Percentiles rank a stretch among this genome's conserved stretches.
These are phyloP conservation scores for Neurospora sp. DNA, from an alignment of 495 filamentous ascomycete genomes.

Conservation along the genomic window DNA sequence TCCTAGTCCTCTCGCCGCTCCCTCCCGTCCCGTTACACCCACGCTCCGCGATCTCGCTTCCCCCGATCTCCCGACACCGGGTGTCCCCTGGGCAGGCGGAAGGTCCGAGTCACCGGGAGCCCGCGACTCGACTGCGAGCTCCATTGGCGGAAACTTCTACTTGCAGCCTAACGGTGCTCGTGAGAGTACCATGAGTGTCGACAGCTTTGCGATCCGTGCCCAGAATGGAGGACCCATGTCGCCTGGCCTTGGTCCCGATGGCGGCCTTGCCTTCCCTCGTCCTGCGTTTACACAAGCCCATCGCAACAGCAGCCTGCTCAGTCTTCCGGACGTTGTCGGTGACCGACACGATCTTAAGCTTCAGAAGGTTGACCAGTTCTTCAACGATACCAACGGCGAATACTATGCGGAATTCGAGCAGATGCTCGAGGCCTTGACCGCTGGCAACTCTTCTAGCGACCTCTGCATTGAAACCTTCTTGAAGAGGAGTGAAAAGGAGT, in stretches of 20 bases:
- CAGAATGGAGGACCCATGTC: conserved; percentile 30
- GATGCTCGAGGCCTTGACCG: conserved; percentile 41
- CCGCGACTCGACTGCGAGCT: conserved; percentile 17
- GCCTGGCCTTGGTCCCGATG: conserved; percentile 17
- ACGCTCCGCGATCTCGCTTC: conserved; percentile 7
- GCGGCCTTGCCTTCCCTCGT: conserved; percentile 18
- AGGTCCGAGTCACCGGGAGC: conserved; percentile 11
- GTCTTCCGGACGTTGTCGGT: conserved; percentile 46
- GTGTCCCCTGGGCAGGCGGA: conserved; percentile 11
- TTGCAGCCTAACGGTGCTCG: conserved; percentile 14
- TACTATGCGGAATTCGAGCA: conserved; percentile 49
- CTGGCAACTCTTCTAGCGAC: conserved; percentile 41
- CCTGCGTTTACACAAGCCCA: conserved; percentile 16
- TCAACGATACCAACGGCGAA: conserved; percentile 51
- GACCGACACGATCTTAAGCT: conserved; percentile 53
- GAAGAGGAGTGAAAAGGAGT: conserved; percentile 53
- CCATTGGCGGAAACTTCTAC: conserved; percentile 8
- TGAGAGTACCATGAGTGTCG: conserved; percentile 24
- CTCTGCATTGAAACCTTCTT: conserved; percentile 56
- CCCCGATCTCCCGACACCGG: conserved; percentile 14
- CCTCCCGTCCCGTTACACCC: conserved; percentile 5
- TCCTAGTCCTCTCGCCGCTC: not conserved
- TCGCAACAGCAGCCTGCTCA: conserved; percentile 32
- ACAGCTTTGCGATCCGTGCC: conserved; percentile 29
- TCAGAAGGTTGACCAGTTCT: conserved; percentile 57